Evolutionary conservation across 176 grass and related monocot species (phyloP), one percentile per base, ranked within the genome.

Genomic region (Tuctoria greenei): DNA sequence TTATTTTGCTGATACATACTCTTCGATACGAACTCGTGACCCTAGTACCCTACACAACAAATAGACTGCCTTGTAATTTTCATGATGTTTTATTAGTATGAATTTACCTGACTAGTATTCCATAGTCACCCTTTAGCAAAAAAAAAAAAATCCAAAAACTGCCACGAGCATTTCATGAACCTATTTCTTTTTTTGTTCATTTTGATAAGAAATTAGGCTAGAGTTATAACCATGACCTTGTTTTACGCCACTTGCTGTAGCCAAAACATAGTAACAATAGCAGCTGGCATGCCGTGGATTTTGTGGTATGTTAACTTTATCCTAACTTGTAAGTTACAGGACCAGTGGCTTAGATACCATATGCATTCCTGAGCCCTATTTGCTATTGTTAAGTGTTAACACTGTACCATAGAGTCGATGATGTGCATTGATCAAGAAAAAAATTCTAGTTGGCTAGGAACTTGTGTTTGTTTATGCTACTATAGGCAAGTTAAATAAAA

Each of bases 11-110:
- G 49, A 17, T 51, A 20, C 16, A 51, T 20, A 51, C 17, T 54
- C 78, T 73, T 67, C 8, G 16, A 37, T 79, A 52, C 61, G 27
- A 78, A 73, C 44, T 69, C 8, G 40, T 70, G 10, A 56, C 28
- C 25, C 7, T 52, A 60, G 64, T 6, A 56, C 28, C 25, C 7
- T 52, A 60, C 49, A 54, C 5, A 83, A 23, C 37, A 75, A 68
- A n/a, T 67, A 20, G 37, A 10, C 4, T 73, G 28, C 37, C 36
- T 43, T 62, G 8, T 44, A 24, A 37, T 57, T 46, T 49, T 51
- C 49, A 60, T 61, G 42, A 78, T 72, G 8, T 58, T 45, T 42
- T 66, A 13, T 42, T 37, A 73, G 37, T 35, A 44, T 69, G 44
- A 7, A 35, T 73, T 74, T 28, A 64, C 57, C 6, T 38, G 21